Base-by-base conservation (phyloP, 2,329 filamentous ascomycete species). In the Tolypocladium inflatum region DNA sequence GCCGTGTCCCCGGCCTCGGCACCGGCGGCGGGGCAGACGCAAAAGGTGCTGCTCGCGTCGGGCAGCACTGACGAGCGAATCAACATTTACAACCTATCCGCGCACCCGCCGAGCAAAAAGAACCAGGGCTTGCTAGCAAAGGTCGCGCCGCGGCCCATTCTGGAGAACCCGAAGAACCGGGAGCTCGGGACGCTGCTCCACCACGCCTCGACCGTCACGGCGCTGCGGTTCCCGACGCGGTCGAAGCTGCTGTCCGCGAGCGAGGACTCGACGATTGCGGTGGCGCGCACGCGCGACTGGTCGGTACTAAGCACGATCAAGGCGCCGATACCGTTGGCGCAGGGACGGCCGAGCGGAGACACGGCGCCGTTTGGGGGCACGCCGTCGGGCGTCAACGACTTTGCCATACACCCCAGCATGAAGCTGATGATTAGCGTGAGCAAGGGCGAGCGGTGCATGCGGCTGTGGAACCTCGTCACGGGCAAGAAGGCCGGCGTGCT, bases 381-480 rank as follows among this genome's bases (percentile, higher is more conserved):
- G 33, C 92, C 92, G 0, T 84, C 87, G n/a, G 94, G 94, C 21
- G 85, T 97, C 64, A 97, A 96, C 71, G 90, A 92, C 71, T 96
- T 99, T 71, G 91, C 93, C 2, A 88, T 99, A 33, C 94, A 99
- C 71, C 93, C 94, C 0, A 95, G 90, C 71, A 90, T 96, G 82
- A 97, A 97, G 76, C 78, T 99, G 55, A 96, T 97, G 90, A 85
- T 99, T 60, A 95, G 85, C 65, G 91, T 97, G 10, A 88, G 90
- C 64, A 90, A 88, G 66, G 91, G 91, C 63, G 94, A 99, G 76
- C 86, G 85, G 63, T 91, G 87, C 68, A 95, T 99, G 89, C 80
- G 94, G 63, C 73, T 97, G 63, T 99, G 94, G 94, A 97, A 99
- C 68, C 73, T 99, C 62, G 91, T 97, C 63, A 97, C 93, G 3